Percentiles rank a stretch among this genome's conserved stretches.
phyloP scores from a whole-genome alignment of 768 basidiomycete species.

The Xerocomus brunneocitrinus region DNA sequence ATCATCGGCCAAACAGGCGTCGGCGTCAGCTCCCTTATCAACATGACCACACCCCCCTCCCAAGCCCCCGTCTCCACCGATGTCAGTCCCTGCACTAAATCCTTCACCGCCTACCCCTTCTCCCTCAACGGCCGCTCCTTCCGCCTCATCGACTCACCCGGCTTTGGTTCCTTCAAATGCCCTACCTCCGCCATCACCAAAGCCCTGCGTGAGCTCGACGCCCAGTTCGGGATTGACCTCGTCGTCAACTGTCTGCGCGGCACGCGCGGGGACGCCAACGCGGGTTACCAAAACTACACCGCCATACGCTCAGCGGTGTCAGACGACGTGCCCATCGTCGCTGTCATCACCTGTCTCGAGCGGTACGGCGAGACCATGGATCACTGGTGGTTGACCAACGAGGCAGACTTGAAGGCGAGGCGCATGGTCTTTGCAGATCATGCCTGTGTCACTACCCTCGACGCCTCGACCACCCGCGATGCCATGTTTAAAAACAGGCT shows the following conservation, averaged over 20 bases:
- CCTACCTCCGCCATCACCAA: constrained; percentile 22
- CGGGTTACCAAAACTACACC: constrained; percentile 24
- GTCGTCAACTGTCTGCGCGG: constrained; percentile 27
- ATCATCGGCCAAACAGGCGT: constrained; percentile 30
- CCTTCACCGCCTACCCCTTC: constrained; percentile 22
- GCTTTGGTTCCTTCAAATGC: constrained; percentile 27
- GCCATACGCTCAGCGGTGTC: constrained; percentile 27
- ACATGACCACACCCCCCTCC: constrained; percentile 28
- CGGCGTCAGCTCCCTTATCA: constrained; percentile 40
- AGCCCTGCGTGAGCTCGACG: constrained; percentile 26
- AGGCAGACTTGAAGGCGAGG: constrained; percentile 28
- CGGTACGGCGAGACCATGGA: constrained; percentile 29
- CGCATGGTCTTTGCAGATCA: constrained; percentile 36
- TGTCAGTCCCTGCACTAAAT: constrained; percentile 26
- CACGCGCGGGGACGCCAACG: constrained; percentile 27
- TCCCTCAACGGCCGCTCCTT: constrained; percentile 25
- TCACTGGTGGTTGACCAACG: constrained; percentile 39
- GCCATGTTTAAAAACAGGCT: constrained; percentile 21
- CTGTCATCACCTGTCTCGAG: constrained; percentile 30
- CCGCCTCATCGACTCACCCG: constrained; percentile 29
- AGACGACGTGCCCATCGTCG: constrained; percentile 30
- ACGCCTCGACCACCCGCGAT: constrained; percentile 13
- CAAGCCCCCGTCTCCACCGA: constrained; percentile 25
- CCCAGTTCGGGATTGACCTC: constrained; percentile 26
- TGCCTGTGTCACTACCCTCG: constrained; percentile 38